Evolutionary conservation across 129 eudicot genomes (phyloP), one percentile per base, ranked within the genome.

Genomic region (Cynara cardunculus): DNA sequence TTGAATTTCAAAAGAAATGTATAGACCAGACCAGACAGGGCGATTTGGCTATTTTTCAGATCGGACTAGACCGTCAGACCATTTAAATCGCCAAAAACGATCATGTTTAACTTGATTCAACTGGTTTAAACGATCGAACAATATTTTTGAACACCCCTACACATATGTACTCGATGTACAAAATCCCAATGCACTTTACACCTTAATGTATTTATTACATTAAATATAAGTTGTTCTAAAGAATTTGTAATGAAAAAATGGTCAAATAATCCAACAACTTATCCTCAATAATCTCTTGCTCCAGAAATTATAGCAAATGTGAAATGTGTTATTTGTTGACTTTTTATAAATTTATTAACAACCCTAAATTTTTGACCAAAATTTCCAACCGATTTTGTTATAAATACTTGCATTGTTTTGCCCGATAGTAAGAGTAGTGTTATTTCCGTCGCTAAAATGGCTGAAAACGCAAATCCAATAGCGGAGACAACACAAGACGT

Each of bases 211-310:
- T 14, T 53, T 53, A 49, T n/a, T n/a, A 49, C 3, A 4, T 46
- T 14, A 14, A 53, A 53, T 53, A 53, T 41, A 41, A 41, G 3
- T 41, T 41, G 3, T 53, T n/a, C 22, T 5, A 13, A 7, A 0
- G 16, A 49, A 49, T 62, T 19, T 16, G 62, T 1, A 3, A 19
- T 13, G 4, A 9, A 10, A 64, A 64, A 22, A 19, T 22, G 69
- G 26, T 64, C 69, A 24, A 64, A 64, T 64, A 22, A 21, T 6
- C 35, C 25, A 69, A 76, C 81, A 25, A 46, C 72, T 59, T 30
- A 66, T 46, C 76, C 86, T 46, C 22, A 70, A 82, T 2, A 69
- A 4, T 49, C 83, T 79, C 83, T 69, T 56, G 2, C 35, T 14
- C 19, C 56, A 76, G 71, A 71, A 34, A 3, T 72, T 69, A 32